Conservation (phyloP, 1,284 basidiomycete species). For the Puccinia novopanici region DNA sequence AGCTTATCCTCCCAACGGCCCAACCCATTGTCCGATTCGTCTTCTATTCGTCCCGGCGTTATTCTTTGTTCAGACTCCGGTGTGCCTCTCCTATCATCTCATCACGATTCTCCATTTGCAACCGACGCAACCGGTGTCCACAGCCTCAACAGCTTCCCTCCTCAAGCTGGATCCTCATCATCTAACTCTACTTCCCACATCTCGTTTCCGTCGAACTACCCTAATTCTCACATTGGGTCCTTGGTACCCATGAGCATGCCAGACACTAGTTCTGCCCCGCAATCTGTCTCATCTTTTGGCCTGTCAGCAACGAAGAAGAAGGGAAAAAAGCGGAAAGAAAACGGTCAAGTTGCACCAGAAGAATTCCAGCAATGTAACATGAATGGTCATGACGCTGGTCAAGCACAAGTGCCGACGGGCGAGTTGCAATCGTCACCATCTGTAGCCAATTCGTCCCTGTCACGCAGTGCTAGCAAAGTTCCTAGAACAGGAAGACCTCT, state of each 20-base stretch:
- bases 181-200: neutral
- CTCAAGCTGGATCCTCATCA: conserved; percentile 11
- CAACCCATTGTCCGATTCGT: conserved; percentile 55
- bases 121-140: neutral
- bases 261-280: neutral
- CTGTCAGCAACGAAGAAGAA: conserved; percentile 19
- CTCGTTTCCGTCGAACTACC: neutral
- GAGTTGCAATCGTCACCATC: conserved; percentile 15
- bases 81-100: conserved; percentile 3
- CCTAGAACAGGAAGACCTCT: neutral
- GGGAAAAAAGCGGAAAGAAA: conserved; percentile 43
- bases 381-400: neutral
- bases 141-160: conserved; percentile 1
- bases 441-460: neutral
- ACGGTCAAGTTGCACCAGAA: neutral
- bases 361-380: neutral
- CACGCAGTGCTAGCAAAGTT: conserved; percentile 17
- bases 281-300: neutral
- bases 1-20: conserved; percentile 15
- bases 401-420: neutral
- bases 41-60: conserved; percentile 55
- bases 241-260: conserved; percentile 10
- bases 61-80: conserved; percentile 10
- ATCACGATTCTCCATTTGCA: neutral
- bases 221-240: neutral